These are phyloP conservation scores for Apophysomyces elegans DNA, from an alignment of 371 early-diverging fungal species.

Conservation along the genomic window DNA sequence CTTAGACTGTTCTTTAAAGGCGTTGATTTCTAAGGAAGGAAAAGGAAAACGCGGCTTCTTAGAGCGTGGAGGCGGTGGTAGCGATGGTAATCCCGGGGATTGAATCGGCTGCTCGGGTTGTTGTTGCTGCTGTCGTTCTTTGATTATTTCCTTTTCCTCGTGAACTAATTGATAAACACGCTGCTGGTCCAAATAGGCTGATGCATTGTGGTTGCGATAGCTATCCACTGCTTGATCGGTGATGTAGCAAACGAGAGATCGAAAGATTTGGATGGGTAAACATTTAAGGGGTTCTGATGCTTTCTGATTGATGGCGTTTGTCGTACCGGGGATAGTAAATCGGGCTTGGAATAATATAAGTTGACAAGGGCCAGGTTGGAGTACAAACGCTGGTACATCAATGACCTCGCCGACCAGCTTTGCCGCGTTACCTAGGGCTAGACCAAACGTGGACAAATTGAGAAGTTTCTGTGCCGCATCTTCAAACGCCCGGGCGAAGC, in stretches of 20 bases:
- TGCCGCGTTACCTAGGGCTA: slow-evolving; percentile 28
- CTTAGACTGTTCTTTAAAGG: slow-evolving; percentile 20
- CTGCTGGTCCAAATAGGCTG: slow-evolving; percentile 11
- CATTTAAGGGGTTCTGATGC: slow-evolving; percentile 34
- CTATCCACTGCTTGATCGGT: slow-evolving; percentile 32
- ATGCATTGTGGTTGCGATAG: slow-evolving; percentile 15
- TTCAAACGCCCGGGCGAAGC: slow-evolving; percentile 32
- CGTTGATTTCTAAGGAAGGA: slow-evolving; percentile 16
- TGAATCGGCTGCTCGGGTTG: slow-evolving; percentile 1
- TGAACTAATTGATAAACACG: slow-evolving; percentile 4
- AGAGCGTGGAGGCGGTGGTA: slow-evolving; percentile 18
- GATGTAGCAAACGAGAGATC: slow-evolving; percentile 21
- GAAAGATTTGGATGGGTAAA: slow-evolving; percentile 33
- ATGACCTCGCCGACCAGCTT: slow-evolving; percentile 33
- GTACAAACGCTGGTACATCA: slow-evolving; percentile 41
- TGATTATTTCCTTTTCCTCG: neutral
- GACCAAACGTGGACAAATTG: slow-evolving; percentile 28
- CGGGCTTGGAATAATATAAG: slow-evolving; percentile 41
- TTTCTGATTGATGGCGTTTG: slow-evolving; percentile 35
- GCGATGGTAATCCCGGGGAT: neutral
- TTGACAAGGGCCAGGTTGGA: slow-evolving; percentile 33
- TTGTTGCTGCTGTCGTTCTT: slow-evolving; percentile 1
- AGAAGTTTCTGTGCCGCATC: slow-evolving; percentile 26
- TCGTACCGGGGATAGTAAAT: slow-evolving; percentile 29
- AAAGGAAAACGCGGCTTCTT: slow-evolving; percentile 25